Evolutionary conservation across 2,329 filamentous ascomycete genomes (phyloP).

Genomic region (Botrytis fragariae): DNA sequence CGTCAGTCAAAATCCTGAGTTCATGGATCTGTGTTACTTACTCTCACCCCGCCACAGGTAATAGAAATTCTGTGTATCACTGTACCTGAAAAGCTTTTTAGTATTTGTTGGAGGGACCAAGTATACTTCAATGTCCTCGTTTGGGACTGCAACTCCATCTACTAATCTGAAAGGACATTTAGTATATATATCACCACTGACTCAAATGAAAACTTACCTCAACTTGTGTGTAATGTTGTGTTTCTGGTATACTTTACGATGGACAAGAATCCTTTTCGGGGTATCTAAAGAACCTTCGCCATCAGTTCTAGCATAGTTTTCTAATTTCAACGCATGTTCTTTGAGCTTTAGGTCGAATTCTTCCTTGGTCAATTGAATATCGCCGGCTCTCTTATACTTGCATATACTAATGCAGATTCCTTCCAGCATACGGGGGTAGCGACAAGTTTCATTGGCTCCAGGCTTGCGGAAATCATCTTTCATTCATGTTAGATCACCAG

Average conservation of each 20-base stretch:
- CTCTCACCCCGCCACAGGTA: slow-evolving; percentile 10
- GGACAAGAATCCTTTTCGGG: neutral
- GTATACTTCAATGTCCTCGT: neutral
- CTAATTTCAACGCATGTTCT: neutral
- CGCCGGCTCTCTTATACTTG: slow-evolving; percentile 1
- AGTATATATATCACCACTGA: neutral
- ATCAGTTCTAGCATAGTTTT: neutral
- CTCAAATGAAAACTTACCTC: neutral
- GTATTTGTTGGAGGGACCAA: neutral
- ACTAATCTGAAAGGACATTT: neutral
- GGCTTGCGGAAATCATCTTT: neutral
- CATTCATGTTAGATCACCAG: neutral
- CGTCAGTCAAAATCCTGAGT: neutral
- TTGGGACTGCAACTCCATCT: neutral
- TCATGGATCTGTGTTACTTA: neutral
- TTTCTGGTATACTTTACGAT: neutral
- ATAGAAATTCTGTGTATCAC: neutral
- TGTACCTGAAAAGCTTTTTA: neutral
- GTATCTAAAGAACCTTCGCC: neutral
- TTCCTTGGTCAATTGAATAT: neutral
- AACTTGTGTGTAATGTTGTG: slow-evolving; percentile 7
- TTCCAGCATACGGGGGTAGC: neutral
- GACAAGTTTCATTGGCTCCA: neutral
- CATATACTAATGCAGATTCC: slow-evolving; percentile 3
- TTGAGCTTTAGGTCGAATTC: neutral